These are phyloP conservation scores for Polygonum maritimum DNA, from an alignment of 148 eudicot genomes.

Conservation along the genomic window DNA sequence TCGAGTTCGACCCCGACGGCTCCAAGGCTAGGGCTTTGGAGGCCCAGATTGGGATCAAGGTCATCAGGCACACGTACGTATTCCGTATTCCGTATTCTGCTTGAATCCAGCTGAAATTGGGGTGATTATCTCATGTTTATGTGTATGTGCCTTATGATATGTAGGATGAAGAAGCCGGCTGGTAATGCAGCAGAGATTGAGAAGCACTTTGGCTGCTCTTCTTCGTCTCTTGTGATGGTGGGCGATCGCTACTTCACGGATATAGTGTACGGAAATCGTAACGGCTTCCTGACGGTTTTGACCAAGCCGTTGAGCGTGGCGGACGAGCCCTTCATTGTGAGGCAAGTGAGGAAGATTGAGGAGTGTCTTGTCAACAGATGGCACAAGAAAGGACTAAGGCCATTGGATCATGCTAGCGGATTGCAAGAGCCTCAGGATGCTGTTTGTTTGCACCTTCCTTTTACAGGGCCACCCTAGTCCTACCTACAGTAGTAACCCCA, in stretches of 20 bases:
- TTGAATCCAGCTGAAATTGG: neutral
- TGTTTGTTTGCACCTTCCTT: conserved; percentile 28
- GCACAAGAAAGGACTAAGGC: conserved; percentile 43
- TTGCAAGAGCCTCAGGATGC: conserved; percentile 20
- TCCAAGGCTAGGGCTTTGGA: conserved; percentile 61
- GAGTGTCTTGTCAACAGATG: conserved; percentile 45
- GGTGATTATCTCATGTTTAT: neutral
- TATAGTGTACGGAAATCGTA: conserved; percentile 72
- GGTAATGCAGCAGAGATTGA: conserved; percentile 78
- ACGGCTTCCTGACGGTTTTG: conserved; percentile 71
- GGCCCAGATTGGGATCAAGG: conserved; percentile 52
- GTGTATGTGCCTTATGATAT: neutral
- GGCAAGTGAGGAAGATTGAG: conserved; percentile 64
- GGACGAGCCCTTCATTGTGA: conserved; percentile 72
- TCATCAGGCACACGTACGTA: conserved; percentile 41
- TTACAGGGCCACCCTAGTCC: conserved; percentile 7
- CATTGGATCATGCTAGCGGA: conserved; percentile 34
- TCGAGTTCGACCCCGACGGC: conserved; percentile 70
- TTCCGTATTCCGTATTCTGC: no score
- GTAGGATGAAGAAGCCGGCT: conserved; percentile 71
- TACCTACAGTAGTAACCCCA: neutral
- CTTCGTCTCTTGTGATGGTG: conserved; percentile 60
- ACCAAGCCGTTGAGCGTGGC: conserved; percentile 55
- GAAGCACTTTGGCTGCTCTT: conserved; percentile 49
- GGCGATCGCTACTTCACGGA: conserved; percentile 94